Evolutionary conservation across 1,284 basidiomycete genomes (phyloP), one percentile per base, ranked within the genome.

Genomic region (Trichosporon ovoides): DNA sequence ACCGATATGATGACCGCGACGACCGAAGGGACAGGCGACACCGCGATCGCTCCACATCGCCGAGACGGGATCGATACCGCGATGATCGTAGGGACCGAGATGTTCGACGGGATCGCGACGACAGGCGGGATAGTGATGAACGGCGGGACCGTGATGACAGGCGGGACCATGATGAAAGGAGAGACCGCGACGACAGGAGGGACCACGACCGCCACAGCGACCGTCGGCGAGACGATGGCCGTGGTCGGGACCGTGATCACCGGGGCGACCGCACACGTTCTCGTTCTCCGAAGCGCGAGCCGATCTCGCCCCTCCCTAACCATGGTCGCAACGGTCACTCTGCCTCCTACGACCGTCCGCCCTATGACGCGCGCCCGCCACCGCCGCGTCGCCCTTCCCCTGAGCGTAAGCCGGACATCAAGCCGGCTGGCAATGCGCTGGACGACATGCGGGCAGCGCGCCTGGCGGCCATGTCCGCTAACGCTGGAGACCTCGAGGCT

Each of bases 391-490:
- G 65, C 31, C 63, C 66, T 49, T 65, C 66, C 11, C 57, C 62
- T 1, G 59, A 59, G 22, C 59, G 56, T 36, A 63, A 63, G 64
- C 55, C 57, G 50, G 36, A 59, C 22, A n/a, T 57, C 3, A 56
- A 40, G 38, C 49, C 52, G 14, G 38, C 58, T 24, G 13, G 58
- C 12, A 63, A 64, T 40, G 43, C 61, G 1, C 67, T 74, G 1
- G 79, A 80, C 48, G 82, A 84, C 1, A 85, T 87, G 55, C 87
- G 91, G 33, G 86, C 86, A 2, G 88, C 89, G 20, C 85, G 87
- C 33, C 81, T 97, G 18, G 91, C 89, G 0, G 88, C 89, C 11
- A 96, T 97, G 93, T 79, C 85, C 24, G 75, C 82, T 1, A 84
- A 87, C 63, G 93, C 93, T 1, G 74, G 79, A 24, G 72, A 77